These are phyloP conservation scores for Fraxinus dipetala DNA, from an alignment of 305 asterid genomes.

Conservation along the genomic window DNA sequence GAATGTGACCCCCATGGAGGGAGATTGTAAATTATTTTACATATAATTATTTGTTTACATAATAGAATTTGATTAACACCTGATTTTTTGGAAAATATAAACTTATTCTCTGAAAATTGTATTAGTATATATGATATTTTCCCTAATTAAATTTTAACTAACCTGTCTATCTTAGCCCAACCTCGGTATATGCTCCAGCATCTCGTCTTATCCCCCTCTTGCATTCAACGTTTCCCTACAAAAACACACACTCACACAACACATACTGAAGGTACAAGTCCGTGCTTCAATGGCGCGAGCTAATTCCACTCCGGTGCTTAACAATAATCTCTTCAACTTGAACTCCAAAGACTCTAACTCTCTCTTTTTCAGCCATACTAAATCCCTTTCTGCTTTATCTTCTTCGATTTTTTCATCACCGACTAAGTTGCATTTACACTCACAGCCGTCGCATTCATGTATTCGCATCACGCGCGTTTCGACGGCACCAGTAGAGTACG, in stretches of 20 bases:
- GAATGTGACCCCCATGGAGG: background rate
- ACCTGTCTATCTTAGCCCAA: background rate
- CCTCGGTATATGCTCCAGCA: slow-evolving; percentile 67
- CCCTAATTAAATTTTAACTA: too few relatives aligned
- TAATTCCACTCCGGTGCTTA: slow-evolving; percentile 38
- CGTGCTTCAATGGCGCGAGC: slow-evolving; percentile 52
- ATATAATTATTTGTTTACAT: too few relatives aligned
- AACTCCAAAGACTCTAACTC: slow-evolving; percentile 33
- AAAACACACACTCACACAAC: slow-evolving; percentile 11
- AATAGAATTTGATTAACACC: background rate
- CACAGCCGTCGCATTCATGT: slow-evolving; percentile 25
- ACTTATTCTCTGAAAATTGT: background rate
- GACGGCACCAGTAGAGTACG: slow-evolving; percentile 75
- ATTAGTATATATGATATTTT: background rate
- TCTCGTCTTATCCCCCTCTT: slow-evolving; percentile 50
- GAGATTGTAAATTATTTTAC: background rate
- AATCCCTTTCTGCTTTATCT: slow-evolving; percentile 27
- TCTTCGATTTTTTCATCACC: slow-evolving; percentile 32
- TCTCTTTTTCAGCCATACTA: slow-evolving; percentile 19
- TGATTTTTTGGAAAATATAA: background rate
- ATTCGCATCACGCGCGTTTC: slow-evolving; percentile 50
- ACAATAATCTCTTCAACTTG: slow-evolving; percentile 36
- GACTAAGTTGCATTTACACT: slow-evolving; percentile 29
- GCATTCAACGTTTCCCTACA: slow-evolving; percentile 25
- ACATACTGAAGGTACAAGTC: background rate